Base-by-base conservation (phyloP, 2,329 filamentous ascomycete genomes). In the Colletotrichum phormii region DNA sequence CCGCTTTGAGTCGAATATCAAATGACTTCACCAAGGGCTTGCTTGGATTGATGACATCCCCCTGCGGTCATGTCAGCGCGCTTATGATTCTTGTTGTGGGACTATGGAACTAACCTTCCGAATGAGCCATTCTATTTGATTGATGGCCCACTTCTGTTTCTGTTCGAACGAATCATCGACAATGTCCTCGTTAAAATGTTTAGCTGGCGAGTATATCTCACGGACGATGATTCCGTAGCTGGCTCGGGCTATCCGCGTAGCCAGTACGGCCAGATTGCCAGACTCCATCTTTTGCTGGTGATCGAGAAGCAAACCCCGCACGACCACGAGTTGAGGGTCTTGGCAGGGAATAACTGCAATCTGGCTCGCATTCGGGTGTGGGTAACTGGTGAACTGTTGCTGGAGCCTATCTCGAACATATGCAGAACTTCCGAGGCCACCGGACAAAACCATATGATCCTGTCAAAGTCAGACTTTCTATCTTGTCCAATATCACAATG, bases 301-400 rank as follows among this genome's bases (percentile, higher is more conserved):
- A 61, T 90, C 87, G 3, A 85, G 80, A 1, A 89, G 84, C 2
- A 89, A 78, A 0, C 88, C 88, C 72, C 87, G 87, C 54, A 87
- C 87, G 1, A 89, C 87, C 5, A 88, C 87, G 0, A 90, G 84
- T 67, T 89, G 87, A 0, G 88, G 87, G 58, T 89, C 88, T 9
- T 85, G 84, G 2, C 83, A 84, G 9, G 84, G 84, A 4, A 86
- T 74, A 18, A 87, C 83, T 42, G 81, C 78, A 33, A 84, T 77
- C 9, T 80, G 75, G 11, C 75, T 74, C 4, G 83, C 81, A 64
- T 80, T 84, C 4, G 80, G 79, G 59, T 86, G 83, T 2, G 77
- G 77, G 8, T 79, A 77, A 5, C 64, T 77, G 31, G 71, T 67
- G 54, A 86, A 80, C 2, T 80, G 77, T n/a, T 82, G 77, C 59